Base-by-base conservation (phyloP, 768 basidiomycete species). In the Exidia glandulosa region DNA sequence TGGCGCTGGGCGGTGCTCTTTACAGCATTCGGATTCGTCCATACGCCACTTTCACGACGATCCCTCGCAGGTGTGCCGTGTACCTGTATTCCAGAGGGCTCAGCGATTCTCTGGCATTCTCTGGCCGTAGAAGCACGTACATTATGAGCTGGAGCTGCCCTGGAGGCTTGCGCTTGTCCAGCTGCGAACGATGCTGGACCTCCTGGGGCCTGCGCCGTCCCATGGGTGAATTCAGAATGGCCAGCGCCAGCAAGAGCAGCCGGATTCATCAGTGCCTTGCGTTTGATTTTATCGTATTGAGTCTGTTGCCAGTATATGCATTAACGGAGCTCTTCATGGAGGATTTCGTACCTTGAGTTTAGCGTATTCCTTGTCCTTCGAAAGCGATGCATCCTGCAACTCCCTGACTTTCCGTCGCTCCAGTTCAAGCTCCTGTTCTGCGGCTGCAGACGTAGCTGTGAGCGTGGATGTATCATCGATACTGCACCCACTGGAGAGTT, bases 291-390 rank as follows among this genome's bases (percentile, higher is more conserved):
- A 68, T 93, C 90, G 62, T 86, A 81, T 65, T 90, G 87, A 45
- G 74, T 74, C 90, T 91, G 60, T 9, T 19, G 36, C 34, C 10
- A 6, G 32, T 32, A 56, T 29, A 37, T 52, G 55, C 50, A 13
- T 41, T 32, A 25, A 37, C n/a, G 23, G 1, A 36, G 54, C 6
- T 12, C 32, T 58, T 31, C 57, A 32, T 13, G 25, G 31, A 32
- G 16, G 25, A 27, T 10, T 12, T 59, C 69, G 10, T 25, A 82
- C 90, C 78, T 92, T 93, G 41, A 93, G 80, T 67, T 89, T 91
- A 59, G 88, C 87, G 66, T 92, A 93, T 66, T 92, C 91, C 66
- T 87, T 90, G 62, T 92, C 90, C 65, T 84, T 79, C 66, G 91
- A 89, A 65, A 83, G 79, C 2, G 85, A 77, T 1, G 80, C 73